Percentiles rank a stretch among this genome's conserved stretches.
These are phyloP conservation scores for Arthrinium phaeospermum DNA, from an alignment of 2,329 filamentous ascomycete genomes.

Conservation along the genomic window DNA sequence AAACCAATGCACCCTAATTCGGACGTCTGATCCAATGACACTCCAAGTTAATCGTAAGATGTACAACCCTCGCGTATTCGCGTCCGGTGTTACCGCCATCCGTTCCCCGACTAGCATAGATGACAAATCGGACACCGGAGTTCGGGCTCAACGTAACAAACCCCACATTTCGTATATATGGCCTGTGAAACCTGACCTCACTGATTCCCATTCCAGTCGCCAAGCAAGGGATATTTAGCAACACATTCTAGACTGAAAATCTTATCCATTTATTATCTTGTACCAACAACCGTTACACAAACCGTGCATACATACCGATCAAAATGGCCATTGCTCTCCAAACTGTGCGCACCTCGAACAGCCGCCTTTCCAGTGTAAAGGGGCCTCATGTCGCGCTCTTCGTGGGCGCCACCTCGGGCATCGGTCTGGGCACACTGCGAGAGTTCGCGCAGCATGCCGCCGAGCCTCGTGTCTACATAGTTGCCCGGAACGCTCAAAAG, in stretches of 20 bases:
- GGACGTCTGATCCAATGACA: neutral
- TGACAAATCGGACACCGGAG: too few species aligned
- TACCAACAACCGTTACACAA: too few species aligned
- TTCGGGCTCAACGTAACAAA: neutral
- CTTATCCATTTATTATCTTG: too few species aligned
- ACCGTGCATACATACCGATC: neutral
- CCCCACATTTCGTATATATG: neutral
- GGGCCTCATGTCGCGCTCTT: conserved; percentile 33
- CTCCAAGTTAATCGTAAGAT: neutral
- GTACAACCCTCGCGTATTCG: neutral
- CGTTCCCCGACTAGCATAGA: neutral
- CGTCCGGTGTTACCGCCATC: neutral
- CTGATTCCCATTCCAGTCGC: too few species aligned
- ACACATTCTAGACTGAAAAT: neutral
- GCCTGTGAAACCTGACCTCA: too few species aligned
- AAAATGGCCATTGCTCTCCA: neutral
- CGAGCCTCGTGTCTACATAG: conserved; percentile 48
- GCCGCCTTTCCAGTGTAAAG: conserved; percentile 29
- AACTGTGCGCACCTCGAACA: conserved; percentile 37
- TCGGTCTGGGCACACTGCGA: conserved; percentile 49
- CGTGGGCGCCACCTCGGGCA: conserved; percentile 53
- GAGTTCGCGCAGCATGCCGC: conserved; percentile 42
- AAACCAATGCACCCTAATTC: too few species aligned
- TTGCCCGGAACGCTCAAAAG: conserved; percentile 43
- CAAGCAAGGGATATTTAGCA: neutral